Evolutionary conservation across 192 early-diverging fungal species (phyloP), one percentile per base, ranked within the genome.

Genomic region (Diversispora epigaea): DNA sequence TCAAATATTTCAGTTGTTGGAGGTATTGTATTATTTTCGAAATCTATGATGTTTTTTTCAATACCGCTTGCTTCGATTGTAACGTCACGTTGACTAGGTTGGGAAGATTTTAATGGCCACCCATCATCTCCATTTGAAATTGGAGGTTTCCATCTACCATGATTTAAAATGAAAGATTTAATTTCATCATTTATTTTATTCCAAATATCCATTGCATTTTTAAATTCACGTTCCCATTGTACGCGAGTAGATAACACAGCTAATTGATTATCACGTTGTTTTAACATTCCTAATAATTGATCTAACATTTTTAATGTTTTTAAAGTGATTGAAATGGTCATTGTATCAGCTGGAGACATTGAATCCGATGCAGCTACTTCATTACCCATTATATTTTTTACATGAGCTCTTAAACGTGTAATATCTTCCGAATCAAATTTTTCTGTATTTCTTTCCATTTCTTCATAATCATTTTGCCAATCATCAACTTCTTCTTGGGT

Each of bases 241-340:
- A 81, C 70, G 8, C 83, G 75, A 10, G 79, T 60, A 6, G 77
- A 62, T 15, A 84, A 67, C 10, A 82, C 47, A 40, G 69, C 72
- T 8, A 84, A 46, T 41, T 80, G 80, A 47, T 84, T 76, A 12
- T 77, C 45, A 46, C 72, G 68, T 32, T 72, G 21, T 69, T 73
- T 66, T 56, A 84, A 54, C 40, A 77, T 52, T 39, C 77, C 57
- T 68, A 81, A 76, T 47, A 84, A 47, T 44, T 72, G 64, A 58
- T 84, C 83, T 11, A 84, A 61, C 21, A 77, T 78, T 56, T 50
- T 81, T 21, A 84, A 56, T 4, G 83, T 84, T 21, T 77, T 76
- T 7, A 84, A 77, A 1, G 81, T 84, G 11, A 83, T 83, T 55
- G 80, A 79, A 45, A 84, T 84, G 0, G 83, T 84, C 15, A 80